Conservation (phyloP, 2,329 filamentous ascomycete species). For the Truncatella angustata region DNA sequence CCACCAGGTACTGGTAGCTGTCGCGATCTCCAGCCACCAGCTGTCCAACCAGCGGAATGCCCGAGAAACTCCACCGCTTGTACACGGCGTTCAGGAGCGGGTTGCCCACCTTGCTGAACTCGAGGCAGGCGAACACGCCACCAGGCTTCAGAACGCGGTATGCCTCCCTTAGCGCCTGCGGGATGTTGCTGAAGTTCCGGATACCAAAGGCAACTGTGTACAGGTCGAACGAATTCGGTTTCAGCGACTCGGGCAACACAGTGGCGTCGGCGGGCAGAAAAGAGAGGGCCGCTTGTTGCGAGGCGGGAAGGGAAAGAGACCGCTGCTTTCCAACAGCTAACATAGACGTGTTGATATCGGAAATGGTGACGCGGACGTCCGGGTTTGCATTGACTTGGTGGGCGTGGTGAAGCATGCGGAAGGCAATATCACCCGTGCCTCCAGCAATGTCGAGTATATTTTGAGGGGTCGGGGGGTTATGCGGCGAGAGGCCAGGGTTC, state of each 20-base stretch:
- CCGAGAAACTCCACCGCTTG: constrained; percentile 92
- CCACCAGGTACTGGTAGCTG: constrained; percentile 97
- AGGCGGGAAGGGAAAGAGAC: constrained; percentile 55
- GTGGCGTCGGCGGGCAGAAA: constrained; percentile 95
- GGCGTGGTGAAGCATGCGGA: constrained; percentile 89
- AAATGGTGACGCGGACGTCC: constrained; percentile 81
- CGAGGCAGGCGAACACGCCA: constrained; percentile 92
- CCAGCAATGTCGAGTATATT: constrained; percentile 94
- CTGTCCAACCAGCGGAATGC: constrained; percentile 93
- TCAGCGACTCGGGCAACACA: constrained; percentile 59
- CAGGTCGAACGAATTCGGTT: constrained; percentile 75
- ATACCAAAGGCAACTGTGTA: constrained; percentile 99
- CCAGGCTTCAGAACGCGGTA: constrained; percentile 88
- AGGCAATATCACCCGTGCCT: constrained; percentile 96
- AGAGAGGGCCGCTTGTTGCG: constrained; percentile 56
- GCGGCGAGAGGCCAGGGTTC: constrained; percentile 68
- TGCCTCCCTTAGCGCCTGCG: constrained; percentile 77
- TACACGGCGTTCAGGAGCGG: constrained; percentile 80
- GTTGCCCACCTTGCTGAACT: constrained; percentile 84
- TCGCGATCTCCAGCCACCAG: constrained; percentile 90
- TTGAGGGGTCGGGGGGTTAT: constrained; percentile 47
- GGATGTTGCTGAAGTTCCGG: constrained; percentile 93
- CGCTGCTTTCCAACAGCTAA: constrained; percentile 83
- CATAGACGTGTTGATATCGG: constrained; percentile 97
- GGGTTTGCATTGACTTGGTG: constrained; percentile 77